Evolutionary conservation across 2,329 filamentous ascomycete species (phyloP), one percentile per base, ranked within the genome.

Genomic region (Thielaviopsis populi): DNA sequence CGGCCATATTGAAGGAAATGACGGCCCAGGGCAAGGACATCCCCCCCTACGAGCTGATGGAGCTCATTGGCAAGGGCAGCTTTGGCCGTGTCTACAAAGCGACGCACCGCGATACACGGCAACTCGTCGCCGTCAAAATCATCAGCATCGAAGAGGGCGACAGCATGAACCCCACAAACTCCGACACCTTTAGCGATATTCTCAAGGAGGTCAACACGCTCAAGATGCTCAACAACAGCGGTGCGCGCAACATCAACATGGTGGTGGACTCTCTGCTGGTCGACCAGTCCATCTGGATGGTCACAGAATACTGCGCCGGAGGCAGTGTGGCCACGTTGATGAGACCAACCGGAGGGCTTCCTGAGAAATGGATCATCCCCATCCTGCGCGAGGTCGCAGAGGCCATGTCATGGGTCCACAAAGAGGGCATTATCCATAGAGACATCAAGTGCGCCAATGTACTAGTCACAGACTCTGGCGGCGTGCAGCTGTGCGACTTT

Each of bases 141-240:
- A 86, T 89, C 70, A 85, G 89, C 71, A 85, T 89, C 48, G 87
- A 90, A 70, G 84, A 85, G 69, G 80, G 80, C 65, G 87, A 89
- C 71, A 80, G 76, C 3, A 74, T 82, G 33, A 79, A 85, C 68
- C 80, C 81, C 1, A 81, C 81, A 63, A 71, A 77, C 17, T 75
- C 78, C 37, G 75, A 79, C 67, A 77, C 79, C 2, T 80, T 78
- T 66, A 77, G 77, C 63, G 79, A 82, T 66, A 79, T 80, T 63
- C 70, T 79, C 27, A 78, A 78, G 66, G 77, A 80, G 68, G 74
- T 80, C 62, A 76, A 75, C 64, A 75, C 84, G n/a, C 73, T 87
- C 24, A 80, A 81, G 66, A 77, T 83, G 63, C 74, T 87, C 42
- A 80, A 81, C 68, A 82, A 85, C 69, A 82, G 77, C 66, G 81